phyloP scores from a whole-genome alignment of 1,284 basidiomycete genomes.

The Ceratobasidium sp. region DNA sequence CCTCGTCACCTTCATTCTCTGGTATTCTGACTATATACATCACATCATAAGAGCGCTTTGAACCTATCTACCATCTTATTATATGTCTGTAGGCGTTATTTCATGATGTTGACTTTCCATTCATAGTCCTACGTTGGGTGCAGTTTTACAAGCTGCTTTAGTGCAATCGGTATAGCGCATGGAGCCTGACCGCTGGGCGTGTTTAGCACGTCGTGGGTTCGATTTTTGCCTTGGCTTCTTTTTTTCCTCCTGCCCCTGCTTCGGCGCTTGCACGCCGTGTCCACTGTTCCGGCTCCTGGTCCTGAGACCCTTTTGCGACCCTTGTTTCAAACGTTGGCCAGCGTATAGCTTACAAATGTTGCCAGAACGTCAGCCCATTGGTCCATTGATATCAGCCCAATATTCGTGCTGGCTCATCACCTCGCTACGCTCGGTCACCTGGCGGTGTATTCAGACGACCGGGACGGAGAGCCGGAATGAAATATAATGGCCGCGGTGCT shows the following conservation, averaged over 20 bases:
- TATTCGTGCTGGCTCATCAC: not conserved
- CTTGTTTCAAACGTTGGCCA: not conserved
- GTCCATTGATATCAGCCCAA: not conserved
- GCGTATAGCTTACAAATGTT: not conserved
- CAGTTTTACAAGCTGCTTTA: not conserved
- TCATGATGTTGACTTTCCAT: too few relatives aligned
- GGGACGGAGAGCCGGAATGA: too few relatives aligned
- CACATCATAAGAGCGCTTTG: too few relatives aligned
- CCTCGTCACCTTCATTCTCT: too few relatives aligned
- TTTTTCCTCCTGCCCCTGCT: not conserved
- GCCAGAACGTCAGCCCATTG: not conserved
- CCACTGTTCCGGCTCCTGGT: not conserved
- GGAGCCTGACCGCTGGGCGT: not conserved
- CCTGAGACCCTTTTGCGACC: not conserved
- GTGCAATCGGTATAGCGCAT: not conserved
- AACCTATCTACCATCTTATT: too few relatives aligned
- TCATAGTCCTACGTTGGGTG: not conserved
- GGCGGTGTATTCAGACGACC: not conserved
- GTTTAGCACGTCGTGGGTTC: not conserved
- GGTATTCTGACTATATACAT: too few relatives aligned
- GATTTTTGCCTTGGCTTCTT: not conserved
- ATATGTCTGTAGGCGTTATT: too few relatives aligned
- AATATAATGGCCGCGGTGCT: not conserved
- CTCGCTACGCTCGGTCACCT: constrained; percentile 6
- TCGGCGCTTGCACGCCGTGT: not conserved